Conservation (phyloP, 208 protist species). For the Kentomonas sorsogonicus region DNA sequence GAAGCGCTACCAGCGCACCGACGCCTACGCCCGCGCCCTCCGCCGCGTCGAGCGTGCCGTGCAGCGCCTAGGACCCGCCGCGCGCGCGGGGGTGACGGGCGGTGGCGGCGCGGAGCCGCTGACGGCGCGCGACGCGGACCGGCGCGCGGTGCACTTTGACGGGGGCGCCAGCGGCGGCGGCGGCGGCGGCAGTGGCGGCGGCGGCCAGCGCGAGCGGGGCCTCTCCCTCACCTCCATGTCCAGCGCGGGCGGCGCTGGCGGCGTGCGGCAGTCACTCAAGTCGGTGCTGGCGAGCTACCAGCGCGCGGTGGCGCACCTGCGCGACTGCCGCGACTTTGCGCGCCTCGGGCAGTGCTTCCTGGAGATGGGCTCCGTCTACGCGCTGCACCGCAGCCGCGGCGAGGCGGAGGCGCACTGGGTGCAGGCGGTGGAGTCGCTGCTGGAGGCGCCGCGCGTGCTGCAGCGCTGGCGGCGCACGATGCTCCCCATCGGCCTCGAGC, state of each 20-base stretch:
- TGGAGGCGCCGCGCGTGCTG: constrained; percentile 47
- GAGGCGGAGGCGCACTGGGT: constrained; percentile 63
- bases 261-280: constrained; percentile 19
- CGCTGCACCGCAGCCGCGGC: constrained; percentile 24
- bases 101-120: no score
- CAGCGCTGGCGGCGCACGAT: constrained; percentile 35
- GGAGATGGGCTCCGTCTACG: constrained; percentile 54
- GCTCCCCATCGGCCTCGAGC: constrained; percentile 6
- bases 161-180: background rate
- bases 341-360: constrained; percentile 63
- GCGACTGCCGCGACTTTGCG: constrained; percentile 43
- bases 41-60: background rate
- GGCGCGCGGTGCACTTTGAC: background rate
- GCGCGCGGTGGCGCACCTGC: constrained; percentile 31
- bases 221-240: background rate
- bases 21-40: constrained; percentile 21
- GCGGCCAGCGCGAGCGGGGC: background rate
- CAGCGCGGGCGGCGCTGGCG: background rate
- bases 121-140: no score
- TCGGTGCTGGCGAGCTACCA: constrained; percentile 40
- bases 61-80: background rate
- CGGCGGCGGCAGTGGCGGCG: background rate
- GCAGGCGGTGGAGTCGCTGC: constrained; percentile 60
- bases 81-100: no score
- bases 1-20: constrained; percentile 34